Conservation (phyloP, 192 early-diverging fungal genomes). For the Umbelopsis isabellina region DNA sequence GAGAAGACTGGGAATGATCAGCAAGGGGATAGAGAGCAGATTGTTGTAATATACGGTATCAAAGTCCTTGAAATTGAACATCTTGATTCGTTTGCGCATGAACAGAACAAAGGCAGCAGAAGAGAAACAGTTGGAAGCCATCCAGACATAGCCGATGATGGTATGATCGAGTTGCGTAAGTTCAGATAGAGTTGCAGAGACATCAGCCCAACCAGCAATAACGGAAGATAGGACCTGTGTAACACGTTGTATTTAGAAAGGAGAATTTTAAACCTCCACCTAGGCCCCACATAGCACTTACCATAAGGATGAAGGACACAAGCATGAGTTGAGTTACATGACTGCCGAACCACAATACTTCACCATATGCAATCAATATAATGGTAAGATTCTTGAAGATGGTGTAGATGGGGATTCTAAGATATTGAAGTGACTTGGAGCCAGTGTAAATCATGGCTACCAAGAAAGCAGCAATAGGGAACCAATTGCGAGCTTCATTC, state of each 20-base stretch:
- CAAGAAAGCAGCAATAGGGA: constrained; percentile 82
- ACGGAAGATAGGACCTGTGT: constrained; percentile 79
- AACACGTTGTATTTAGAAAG: not conserved
- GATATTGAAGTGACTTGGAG: constrained; percentile 89
- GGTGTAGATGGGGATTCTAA: constrained; percentile 94
- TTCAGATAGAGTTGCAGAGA: constrained; percentile 42
- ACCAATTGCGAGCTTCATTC: constrained; percentile 74
- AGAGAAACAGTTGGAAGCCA: constrained; percentile 89
- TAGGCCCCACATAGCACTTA: constrained; percentile 22
- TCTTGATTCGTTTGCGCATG: constrained; percentile 89
- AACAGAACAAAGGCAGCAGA: constrained; percentile 87
- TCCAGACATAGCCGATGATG: constrained; percentile 81
- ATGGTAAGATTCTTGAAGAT: constrained; percentile 99
- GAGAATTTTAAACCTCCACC: not conserved
- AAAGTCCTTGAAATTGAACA: constrained; percentile 94
- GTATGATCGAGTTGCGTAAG: constrained; percentile 43
- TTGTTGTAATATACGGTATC: constrained; percentile 99
- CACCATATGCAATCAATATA: constrained; percentile 94
- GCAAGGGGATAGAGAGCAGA: constrained; percentile 82
- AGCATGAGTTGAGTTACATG: constrained; percentile 83
- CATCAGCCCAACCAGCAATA: constrained; percentile 85
- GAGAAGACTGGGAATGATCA: constrained; percentile 65
- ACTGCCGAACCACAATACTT: constrained; percentile 83
- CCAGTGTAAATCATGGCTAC: constrained; percentile 98
- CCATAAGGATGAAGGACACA: constrained; percentile 83